A percentile compares a stretch with the other conserved stretches of the same genome.
These are phyloP conservation scores for Geoglossum glabrum DNA, from an alignment of 495 filamentous ascomycete genomes.

Conservation along the genomic window DNA sequence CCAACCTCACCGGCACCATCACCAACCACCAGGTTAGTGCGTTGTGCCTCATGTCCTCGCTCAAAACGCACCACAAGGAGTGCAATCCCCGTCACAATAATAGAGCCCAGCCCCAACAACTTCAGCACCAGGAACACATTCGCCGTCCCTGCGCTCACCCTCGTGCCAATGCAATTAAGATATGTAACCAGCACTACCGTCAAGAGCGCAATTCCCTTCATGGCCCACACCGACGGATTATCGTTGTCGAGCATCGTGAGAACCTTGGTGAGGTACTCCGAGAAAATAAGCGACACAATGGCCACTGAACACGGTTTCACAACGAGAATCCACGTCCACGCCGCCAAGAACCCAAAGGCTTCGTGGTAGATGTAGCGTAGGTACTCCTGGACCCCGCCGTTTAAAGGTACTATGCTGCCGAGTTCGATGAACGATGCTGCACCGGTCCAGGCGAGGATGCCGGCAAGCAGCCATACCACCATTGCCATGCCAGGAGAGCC, in stretches of 20 bases:
- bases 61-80: too few relatives aligned
- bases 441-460: slow-evolving; percentile 24
- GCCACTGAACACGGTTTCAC: slow-evolving; percentile 37
- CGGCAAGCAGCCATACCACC: slow-evolving; percentile 19
- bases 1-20: too few relatives aligned
- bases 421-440: slow-evolving; percentile 25
- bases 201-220: too few relatives aligned
- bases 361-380: slow-evolving; percentile 35
- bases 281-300: slow-evolving; percentile 35
- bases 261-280: slow-evolving; percentile 24
- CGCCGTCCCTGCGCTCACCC: too few relatives aligned
- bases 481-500: slow-evolving; percentile 14
- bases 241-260: neutral
- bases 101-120: too few relatives aligned
- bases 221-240: too few relatives aligned
- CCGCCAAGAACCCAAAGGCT: slow-evolving; percentile 29
- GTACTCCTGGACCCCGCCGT: slow-evolving; percentile 27
- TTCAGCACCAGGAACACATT: too few relatives aligned
- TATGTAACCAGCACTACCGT: too few relatives aligned
- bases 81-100: too few relatives aligned
- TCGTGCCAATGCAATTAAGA: too few relatives aligned
- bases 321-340: slow-evolving; percentile 38
- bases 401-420: slow-evolving; percentile 21
- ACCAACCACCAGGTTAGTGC: too few relatives aligned
- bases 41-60: too few relatives aligned